phyloP scores from a whole-genome alignment of 2,329 filamentous ascomycete genomes.

The Neopestalotiopsis clavispora region DNA sequence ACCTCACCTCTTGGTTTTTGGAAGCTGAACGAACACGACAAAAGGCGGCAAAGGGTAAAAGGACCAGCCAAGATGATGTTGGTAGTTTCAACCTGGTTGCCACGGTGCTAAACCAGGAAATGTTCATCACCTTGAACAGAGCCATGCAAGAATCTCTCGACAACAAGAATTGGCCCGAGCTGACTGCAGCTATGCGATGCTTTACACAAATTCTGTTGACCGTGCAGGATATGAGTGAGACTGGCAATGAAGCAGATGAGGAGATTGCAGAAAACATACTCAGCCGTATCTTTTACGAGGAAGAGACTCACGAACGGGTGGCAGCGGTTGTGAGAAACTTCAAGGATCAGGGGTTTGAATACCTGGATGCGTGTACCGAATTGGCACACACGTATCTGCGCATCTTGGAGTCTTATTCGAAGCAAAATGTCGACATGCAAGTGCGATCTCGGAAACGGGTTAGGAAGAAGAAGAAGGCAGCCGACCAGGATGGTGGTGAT shows the following conservation, averaged over 20 bases:
- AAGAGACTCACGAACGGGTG: constrained; percentile 88
- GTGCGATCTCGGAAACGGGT: constrained; percentile 80
- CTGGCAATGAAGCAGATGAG: constrained; percentile 86
- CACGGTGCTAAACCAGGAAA: constrained; percentile 90
- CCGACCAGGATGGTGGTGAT: constrained; percentile 43
- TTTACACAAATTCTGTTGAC: constrained; percentile 94
- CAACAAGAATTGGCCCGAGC: constrained; percentile 83
- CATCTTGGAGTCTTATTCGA: constrained; percentile 90
- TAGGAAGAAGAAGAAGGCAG: constrained; percentile 73
- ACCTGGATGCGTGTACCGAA: constrained; percentile 90
- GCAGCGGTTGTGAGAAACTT: constrained; percentile 82
- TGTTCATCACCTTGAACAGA: constrained; percentile 86
- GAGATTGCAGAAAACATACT: constrained; percentile 98
- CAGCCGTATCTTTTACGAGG: constrained; percentile 97
- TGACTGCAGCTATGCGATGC: constrained; percentile 88
- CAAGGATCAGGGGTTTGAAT: constrained; percentile 92
- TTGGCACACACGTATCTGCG: constrained; percentile 89
- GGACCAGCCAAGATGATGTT: constrained; percentile 53
- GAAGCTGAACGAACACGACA: constrained; percentile 80
- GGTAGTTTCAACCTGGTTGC: constrained; percentile 88
- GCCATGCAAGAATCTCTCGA: constrained; percentile 81
- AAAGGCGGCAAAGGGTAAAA: constrained; percentile 55
- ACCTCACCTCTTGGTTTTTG: constrained; percentile 90
- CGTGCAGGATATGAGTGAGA: constrained; percentile 89
- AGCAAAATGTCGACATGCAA: constrained; percentile 93